Percentiles rank a stretch among this genome's conserved stretches.
These are phyloP conservation scores for Trichoderma atroviride DNA, from an alignment of 2,329 filamentous ascomycete genomes.

Conservation along the genomic window DNA sequence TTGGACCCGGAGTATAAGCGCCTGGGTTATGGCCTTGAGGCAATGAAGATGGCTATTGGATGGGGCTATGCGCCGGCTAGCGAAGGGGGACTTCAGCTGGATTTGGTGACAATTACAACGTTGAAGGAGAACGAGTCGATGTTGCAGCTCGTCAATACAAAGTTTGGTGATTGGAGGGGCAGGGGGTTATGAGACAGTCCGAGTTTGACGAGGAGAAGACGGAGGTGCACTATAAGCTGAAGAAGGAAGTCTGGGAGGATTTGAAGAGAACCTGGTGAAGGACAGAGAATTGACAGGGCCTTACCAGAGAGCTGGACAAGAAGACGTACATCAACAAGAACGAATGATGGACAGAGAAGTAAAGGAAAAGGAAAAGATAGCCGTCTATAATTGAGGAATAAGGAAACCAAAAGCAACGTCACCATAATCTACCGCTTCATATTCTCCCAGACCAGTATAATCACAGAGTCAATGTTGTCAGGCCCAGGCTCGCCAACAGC, in stretches of 20 bases:
- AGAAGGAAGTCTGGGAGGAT: conserved; percentile 29
- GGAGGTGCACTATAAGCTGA: conserved; percentile 36
- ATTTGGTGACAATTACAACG: conserved; percentile 34
- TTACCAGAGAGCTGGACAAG: no score
- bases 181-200: conserved; percentile 27
- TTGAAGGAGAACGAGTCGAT: conserved; percentile 8
- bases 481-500: conserved; percentile 32
- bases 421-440: background rate
- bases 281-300: no score
- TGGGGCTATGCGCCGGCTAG: conserved; percentile 33
- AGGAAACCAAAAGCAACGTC: background rate
- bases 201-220: conserved; percentile 28
- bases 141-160: conserved; percentile 32
- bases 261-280: no score
- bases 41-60: conserved; percentile 32
- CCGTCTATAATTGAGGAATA: background rate
- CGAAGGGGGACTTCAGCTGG: conserved; percentile 34
- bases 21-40: conserved; percentile 2
- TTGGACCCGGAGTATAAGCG: conserved; percentile 32
- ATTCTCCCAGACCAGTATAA: conserved; percentile 47
- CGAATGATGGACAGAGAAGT: background rate
- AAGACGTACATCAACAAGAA: background rate
- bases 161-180: conserved; percentile 32
- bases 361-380: background rate
- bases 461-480: conserved; percentile 43